Evolutionary conservation across 306 rosid species (phyloP).

Genomic region (Acacia melanoxylon): DNA sequence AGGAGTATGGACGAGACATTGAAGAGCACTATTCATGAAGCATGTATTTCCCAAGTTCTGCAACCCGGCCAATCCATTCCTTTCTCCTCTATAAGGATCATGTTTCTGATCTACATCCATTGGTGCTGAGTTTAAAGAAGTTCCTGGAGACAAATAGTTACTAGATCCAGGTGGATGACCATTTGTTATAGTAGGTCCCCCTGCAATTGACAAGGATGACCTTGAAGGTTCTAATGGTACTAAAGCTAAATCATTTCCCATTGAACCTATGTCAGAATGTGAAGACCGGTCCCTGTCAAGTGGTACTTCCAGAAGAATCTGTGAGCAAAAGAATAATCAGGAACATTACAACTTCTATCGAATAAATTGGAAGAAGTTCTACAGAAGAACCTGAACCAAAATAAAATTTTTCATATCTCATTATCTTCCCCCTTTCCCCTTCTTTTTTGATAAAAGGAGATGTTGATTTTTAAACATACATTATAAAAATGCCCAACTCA

Average conservation of each 20-base stretch:
- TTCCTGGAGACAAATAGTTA: slow-evolving; percentile 51
- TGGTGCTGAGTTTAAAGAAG: slow-evolving; percentile 54
- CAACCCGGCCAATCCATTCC: slow-evolving; percentile 91
- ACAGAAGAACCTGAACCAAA: slow-evolving; percentile 21
- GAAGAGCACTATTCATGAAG: slow-evolving; percentile 95
- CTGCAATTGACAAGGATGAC: slow-evolving; percentile 83
- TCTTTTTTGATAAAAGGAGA: neutral
- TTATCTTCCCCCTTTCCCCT: neutral
- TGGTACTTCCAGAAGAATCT: slow-evolving; percentile 82
- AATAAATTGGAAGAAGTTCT: neutral
- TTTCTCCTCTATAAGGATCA: slow-evolving; percentile 61
- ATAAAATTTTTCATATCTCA: slow-evolving; percentile 14
- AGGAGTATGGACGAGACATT: slow-evolving; percentile 94
- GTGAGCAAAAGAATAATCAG: slow-evolving; percentile 44
- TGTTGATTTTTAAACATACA: neutral
- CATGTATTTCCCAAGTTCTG: slow-evolving; percentile 99
- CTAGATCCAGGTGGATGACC: slow-evolving; percentile 75
- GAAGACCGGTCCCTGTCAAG: slow-evolving; percentile 41
- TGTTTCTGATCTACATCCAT: slow-evolving; percentile 62
- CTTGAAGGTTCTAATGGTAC: slow-evolving; percentile 89
- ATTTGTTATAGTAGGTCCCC: slow-evolving; percentile 87
- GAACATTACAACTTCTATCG: slow-evolving; percentile 27
- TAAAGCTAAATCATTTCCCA: slow-evolving; percentile 89
- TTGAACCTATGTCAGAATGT: slow-evolving; percentile 58
- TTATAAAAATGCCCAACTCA: slow-evolving; percentile 21